Evolutionary conservation across 2,329 filamentous ascomycete genomes (phyloP), one percentile per base, ranked within the genome.

Genomic region (Berkeleyomyces basicola): DNA sequence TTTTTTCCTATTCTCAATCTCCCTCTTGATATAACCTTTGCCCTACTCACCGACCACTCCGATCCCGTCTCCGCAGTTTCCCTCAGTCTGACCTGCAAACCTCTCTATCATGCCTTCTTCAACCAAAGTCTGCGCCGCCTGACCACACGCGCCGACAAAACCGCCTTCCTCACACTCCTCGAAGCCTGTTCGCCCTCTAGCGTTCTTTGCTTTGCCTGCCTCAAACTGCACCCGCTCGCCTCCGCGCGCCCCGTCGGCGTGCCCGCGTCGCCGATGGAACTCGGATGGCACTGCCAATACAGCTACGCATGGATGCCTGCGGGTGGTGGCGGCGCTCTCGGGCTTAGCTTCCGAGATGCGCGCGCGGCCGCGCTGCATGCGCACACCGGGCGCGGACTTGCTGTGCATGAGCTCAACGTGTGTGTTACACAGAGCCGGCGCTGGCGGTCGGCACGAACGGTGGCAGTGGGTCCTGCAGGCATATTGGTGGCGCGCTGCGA

Each of bases 241-340:
- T 39, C 11, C n/a, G 36, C 60, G 5, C 6, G 11, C n/a, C 47
- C 59, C 31, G 60, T 53, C 9, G 60, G 60, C n/a, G 55, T 60
- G 33, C 63, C 63, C 14, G 47, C 44, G 3, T 62, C 60, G 9
- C 57, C 61, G 11, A 40, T 65, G 11, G 63, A 65, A 16, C 46
- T 65, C 11, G 63, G 63, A 6, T 60, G 63, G 60, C 44, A 53
- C 33, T 65, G 63, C 60, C 40, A 42, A n/a, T 58, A 55, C 16
- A 51, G 44, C 39, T 51, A 62, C 58, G 57, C 63, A 31, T 65
- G 63, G 63, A 43, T 43, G 40, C 63, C 63, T 4, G 59, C 58
- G 11, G 51, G 51, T 5, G 10, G 33, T 10, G 61, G 55, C 2
- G 49, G 36, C 3, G 46, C n/a, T 11, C 11, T 58, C 11, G 63